These are phyloP conservation scores for Gremmenia infestans DNA, from an alignment of 2,329 filamentous ascomycete genomes.

Conservation along the genomic window DNA sequence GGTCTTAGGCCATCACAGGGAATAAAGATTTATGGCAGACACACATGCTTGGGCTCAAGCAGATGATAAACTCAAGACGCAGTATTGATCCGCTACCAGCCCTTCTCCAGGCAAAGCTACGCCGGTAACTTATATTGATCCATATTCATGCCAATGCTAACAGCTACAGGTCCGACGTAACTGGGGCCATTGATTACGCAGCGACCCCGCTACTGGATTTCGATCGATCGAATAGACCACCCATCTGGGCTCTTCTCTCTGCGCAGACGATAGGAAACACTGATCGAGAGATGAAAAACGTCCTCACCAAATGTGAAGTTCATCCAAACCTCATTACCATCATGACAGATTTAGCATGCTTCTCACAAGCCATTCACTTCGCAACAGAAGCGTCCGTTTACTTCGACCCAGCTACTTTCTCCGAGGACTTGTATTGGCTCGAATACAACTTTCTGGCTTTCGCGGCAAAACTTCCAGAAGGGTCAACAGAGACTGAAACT, in stretches of 20 bases:
- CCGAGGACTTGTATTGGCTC: slow-evolving; percentile 19
- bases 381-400: neutral
- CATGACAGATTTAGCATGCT: slow-evolving; percentile 14
- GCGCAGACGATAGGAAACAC: neutral
- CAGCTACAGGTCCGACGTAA: slow-evolving; percentile 18
- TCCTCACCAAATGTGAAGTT: slow-evolving; percentile 1
- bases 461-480: neutral
- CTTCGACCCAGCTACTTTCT: slow-evolving; percentile 14
- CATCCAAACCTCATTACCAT: slow-evolving; percentile 6
- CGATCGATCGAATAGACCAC: neutral
- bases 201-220: slow-evolving; percentile 14
- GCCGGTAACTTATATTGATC: slow-evolving; percentile 8
- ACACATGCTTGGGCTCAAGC: slow-evolving; percentile 23
- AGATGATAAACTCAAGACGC: slow-evolving; percentile 13
- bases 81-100: slow-evolving; percentile 3
- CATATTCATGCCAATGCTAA: neutral
- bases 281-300: neutral
- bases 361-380: slow-evolving; percentile 14
- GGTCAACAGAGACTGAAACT: neutral
- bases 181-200: slow-evolving; percentile 23
- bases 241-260: slow-evolving; percentile 14
- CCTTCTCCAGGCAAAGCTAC: slow-evolving; percentile 18
- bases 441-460: slow-evolving; percentile 17
- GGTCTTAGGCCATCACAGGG: slow-evolving; percentile 15
- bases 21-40: slow-evolving; percentile 16